Evolutionary conservation across 768 basidiomycete species (phyloP).

Genomic region (Suillus americanus): DNA sequence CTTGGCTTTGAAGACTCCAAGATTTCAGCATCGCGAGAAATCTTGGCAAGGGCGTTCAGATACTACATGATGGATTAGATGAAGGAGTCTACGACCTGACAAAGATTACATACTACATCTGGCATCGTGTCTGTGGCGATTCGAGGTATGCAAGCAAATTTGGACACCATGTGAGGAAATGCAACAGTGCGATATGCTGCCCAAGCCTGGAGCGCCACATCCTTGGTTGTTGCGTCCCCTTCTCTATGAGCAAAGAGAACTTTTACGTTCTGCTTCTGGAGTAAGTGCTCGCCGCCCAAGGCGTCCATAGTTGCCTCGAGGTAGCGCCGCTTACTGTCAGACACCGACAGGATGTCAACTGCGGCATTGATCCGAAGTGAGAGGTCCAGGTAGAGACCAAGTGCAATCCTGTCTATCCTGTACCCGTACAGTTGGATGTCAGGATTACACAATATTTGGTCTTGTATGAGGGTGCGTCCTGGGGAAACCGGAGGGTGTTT

Average conservation of each 20-base stretch:
- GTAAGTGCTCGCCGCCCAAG: conserved; percentile 36
- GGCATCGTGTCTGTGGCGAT: conserved; percentile 28
- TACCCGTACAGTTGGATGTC: conserved; percentile 39
- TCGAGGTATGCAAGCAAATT: conserved; percentile 15
- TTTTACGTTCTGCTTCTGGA: conserved; percentile 28
- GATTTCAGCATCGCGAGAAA: conserved; percentile 44
- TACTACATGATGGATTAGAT: conserved; percentile 26
- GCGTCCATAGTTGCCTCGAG: conserved; percentile 32
- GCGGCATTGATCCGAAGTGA: conserved; percentile 33
- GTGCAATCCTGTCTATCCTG: conserved; percentile 44
- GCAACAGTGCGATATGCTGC: conserved; percentile 38
- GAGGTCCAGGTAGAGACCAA: conserved; percentile 40
- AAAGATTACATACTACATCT: conserved; percentile 24
- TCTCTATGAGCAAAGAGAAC: conserved; percentile 33
- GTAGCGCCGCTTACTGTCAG: conserved; percentile 24
- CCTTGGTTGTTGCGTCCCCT: conserved; percentile 7
- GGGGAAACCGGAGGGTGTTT: not conserved
- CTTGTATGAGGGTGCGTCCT: conserved; percentile 27
- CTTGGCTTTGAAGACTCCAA: conserved; percentile 49
- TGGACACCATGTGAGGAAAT: conserved; percentile 17
- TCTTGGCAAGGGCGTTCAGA: conserved; percentile 46
- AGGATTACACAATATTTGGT: conserved; percentile 31
- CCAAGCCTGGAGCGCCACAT: conserved; percentile 46
- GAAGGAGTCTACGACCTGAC: not conserved
- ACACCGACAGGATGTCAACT: conserved; percentile 42